Base-by-base conservation (phyloP, 2,329 filamentous ascomycete species). In the Albifimbria verrucaria region DNA sequence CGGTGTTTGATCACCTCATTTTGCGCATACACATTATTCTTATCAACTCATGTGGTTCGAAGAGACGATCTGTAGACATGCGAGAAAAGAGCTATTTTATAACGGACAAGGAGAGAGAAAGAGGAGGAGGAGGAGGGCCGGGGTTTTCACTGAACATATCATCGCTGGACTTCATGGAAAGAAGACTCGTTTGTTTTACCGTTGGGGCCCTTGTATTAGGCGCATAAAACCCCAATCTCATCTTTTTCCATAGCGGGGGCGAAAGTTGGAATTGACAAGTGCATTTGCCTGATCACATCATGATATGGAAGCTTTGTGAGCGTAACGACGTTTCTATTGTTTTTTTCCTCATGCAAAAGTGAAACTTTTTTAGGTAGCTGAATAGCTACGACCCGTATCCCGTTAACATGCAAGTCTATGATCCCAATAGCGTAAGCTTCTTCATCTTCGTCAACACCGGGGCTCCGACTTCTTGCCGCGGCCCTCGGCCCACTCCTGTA, bases 341-440 rank as follows among this genome's bases (percentile, higher is more conserved):
- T n/a, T 22, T 46, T 46, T 23, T 46, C 43, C 11, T 46, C 43
- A 46, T 46, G 24, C 17, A 17, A 20, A 42, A n/a, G n/a, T n/a
- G n/a, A n/a, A n/a, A n/a, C n/a, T n/a, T n/a, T n/a, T n/a, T n/a
- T n/a, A n/a, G n/a, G n/a, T n/a, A n/a, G n/a, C n/a, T n/a, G n/a
- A n/a, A n/a, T n/a, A n/a, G n/a, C n/a, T n/a, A n/a, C n/a, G n/a
- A n/a, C n/a, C n/a, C n/a, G n/a, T n/a, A n/a, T n/a, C n/a, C n/a
- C n/a, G n/a, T n/a, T n/a, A n/a, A n/a, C n/a, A n/a, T n/a, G 11
- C 52, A 12, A 45, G 7, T 24, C 53, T 48, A 66, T 62, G 65
- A 79, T 6, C 78, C 80, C 39, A 84, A 58, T 21, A 85, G 64
- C 15, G 76, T 73, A 50, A 85, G 59, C 65, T 72, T 80, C 63